Conservation (phyloP, 2,329 filamentous ascomycete species). For the Aspergillus arachidicola region DNA sequence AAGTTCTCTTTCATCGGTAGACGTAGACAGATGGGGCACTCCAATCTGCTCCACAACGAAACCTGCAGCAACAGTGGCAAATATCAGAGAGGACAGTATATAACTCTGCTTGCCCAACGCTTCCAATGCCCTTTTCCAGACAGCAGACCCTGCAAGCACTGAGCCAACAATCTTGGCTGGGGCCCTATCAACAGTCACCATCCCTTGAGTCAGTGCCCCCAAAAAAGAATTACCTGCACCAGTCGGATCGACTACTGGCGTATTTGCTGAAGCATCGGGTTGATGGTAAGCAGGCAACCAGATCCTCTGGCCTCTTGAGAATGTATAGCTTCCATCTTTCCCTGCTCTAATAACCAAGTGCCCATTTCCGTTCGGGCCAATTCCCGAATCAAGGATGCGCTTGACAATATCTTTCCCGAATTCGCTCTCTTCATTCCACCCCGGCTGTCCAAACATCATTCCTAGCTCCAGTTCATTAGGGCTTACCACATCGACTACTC, state of each 20-base stretch:
- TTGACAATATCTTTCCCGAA: conserved; percentile 36
- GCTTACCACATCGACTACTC: conserved; percentile 62
- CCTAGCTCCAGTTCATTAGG: conserved; percentile 92
- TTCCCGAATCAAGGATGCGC: conserved; percentile 39
- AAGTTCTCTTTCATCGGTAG: conserved; percentile 37
- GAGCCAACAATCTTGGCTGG: conserved; percentile 34
- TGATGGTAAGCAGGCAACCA: conserved; percentile 81
- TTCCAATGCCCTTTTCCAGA: conserved; percentile 48
- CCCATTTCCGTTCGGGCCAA: conserved; percentile 41
- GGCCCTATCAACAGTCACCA: conserved; percentile 48
- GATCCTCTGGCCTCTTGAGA: conserved; percentile 42
- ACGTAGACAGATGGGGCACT: conserved; percentile 58
- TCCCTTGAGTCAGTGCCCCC: conserved; percentile 60
- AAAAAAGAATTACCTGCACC: conserved; percentile 93
- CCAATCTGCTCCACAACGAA: conserved; percentile 96
- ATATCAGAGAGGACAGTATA: conserved; percentile 69
- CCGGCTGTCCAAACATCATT: conserved; percentile 70
- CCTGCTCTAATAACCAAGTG: conserved; percentile 60
- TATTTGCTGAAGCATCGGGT: conserved; percentile 32
- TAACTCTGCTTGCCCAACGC: conserved; percentile 51
- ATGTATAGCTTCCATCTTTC: conserved; percentile 60
- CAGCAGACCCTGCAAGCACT: conserved; percentile 53
- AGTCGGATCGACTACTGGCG: conserved; percentile 80
- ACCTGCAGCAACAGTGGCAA: conserved; percentile 81
- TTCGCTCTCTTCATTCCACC: conserved; percentile 34